Evolutionary conservation across 805 yeast species (phyloP).

Genomic region (Grigorovia transvaalensis): DNA sequence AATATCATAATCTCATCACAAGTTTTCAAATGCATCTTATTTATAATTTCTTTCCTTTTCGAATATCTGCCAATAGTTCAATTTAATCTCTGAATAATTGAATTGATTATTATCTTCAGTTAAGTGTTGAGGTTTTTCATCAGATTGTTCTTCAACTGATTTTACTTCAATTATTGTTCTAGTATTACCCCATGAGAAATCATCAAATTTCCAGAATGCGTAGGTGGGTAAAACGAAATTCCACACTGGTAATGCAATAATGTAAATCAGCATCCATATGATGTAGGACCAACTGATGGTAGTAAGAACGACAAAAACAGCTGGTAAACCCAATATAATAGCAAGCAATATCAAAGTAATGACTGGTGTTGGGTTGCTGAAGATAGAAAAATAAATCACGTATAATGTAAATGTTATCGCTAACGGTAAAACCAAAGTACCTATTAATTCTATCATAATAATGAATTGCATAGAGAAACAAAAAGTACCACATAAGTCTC

Average conservation of each 20-base stretch:
- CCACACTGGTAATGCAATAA: slow-evolving; percentile 86
- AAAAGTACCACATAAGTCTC: slow-evolving; percentile 87
- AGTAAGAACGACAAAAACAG: slow-evolving; percentile 67
- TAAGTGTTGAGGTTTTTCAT: slow-evolving; percentile 34
- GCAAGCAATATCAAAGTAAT: slow-evolving; percentile 68
- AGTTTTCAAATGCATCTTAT: no score
- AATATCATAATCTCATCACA: no score
- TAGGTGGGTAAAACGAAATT: slow-evolving; percentile 78
- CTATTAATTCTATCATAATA: slow-evolving; percentile 70
- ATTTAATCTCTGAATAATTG: slow-evolving; percentile 80
- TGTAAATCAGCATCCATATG: slow-evolving; percentile 68
- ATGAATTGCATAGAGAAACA: slow-evolving; percentile 94
- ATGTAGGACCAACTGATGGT: slow-evolving; percentile 65
- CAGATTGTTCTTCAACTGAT: slow-evolving; percentile 38
- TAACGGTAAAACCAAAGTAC: slow-evolving; percentile 81
- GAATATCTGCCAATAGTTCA: slow-evolving; percentile 93
- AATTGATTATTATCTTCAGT: slow-evolving; percentile 48
- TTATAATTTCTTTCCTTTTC: slow-evolving; percentile 43
- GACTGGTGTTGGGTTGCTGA: slow-evolving; percentile 65
- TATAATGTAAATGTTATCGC: slow-evolving; percentile 78
- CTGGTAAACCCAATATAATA: slow-evolving; percentile 78
- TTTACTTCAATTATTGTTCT: slow-evolving; percentile 64
- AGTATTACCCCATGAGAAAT: slow-evolving; percentile 94
- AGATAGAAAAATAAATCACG: slow-evolving; percentile 60
- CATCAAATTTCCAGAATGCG: slow-evolving; percentile 92